Percentiles rank a stretch among this genome's conserved stretches.
Conservation (phyloP, 2,329 filamentous ascomycete genomes). For the Arthrobotrys megalospora region DNA sequence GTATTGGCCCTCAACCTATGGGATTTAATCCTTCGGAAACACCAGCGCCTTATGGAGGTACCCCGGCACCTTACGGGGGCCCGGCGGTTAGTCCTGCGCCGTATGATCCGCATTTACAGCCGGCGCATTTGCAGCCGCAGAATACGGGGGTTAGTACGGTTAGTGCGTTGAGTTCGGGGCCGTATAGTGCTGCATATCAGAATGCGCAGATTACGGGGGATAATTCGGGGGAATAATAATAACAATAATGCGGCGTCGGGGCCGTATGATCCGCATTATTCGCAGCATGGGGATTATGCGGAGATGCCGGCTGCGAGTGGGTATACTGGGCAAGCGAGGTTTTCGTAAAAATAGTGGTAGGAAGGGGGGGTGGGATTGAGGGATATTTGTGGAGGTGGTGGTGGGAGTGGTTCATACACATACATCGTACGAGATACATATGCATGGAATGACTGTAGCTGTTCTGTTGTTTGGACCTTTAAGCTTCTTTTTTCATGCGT, state of each 20-base stretch:
- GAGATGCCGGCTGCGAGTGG: constrained; percentile 35
- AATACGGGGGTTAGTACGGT: constrained; percentile 54
- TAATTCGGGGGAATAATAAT: constrained; percentile 5
- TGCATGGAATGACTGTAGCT: constrained; percentile 13
- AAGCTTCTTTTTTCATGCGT: not conserved
- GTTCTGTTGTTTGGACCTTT: not conserved
- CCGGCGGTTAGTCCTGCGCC: constrained; percentile 39
- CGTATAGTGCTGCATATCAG: constrained; percentile 24
- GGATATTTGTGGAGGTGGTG: not conserved
- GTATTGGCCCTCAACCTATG: constrained; percentile 29
- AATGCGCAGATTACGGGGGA: constrained; percentile 50
- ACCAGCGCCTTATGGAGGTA: constrained; percentile 42
- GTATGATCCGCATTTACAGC: constrained; percentile 53
- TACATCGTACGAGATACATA: constrained; percentile 11
- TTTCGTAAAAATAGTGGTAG: constrained; percentile 30
- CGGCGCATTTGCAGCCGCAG: constrained; percentile 52
- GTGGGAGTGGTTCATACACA: not conserved
- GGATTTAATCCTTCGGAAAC: constrained; percentile 55
- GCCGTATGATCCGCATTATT: constrained; percentile 57
- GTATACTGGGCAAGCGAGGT: constrained; percentile 41
- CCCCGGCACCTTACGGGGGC: constrained; percentile 33
- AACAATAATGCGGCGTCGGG: not conserved
- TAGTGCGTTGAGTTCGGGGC: constrained; percentile 30
- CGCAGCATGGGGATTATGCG: constrained; percentile 51
- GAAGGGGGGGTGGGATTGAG: not conserved